Conservation (phyloP, 805 yeast species). For the Metschnikowia arizonensis region DNA sequence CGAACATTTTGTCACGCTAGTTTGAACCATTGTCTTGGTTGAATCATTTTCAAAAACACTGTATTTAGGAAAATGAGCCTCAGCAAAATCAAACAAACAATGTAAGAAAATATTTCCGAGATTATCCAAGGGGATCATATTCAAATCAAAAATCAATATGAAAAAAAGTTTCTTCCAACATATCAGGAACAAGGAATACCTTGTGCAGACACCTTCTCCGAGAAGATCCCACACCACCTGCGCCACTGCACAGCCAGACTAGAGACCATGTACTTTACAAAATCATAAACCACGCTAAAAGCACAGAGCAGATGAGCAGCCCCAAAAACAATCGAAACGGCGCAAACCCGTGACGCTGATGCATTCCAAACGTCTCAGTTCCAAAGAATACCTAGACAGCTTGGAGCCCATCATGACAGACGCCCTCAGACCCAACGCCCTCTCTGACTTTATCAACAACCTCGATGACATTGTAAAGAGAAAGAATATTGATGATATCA, state of each 20-base stretch:
- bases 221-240: not conserved
- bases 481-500: constrained; percentile 57
- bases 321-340: not conserved
- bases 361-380: constrained; percentile 46
- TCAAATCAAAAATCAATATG: too few species aligned
- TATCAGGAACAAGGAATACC: not conserved
- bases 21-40: too few species aligned
- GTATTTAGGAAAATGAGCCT: too few species aligned
- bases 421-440: constrained; percentile 51
- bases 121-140: too few species aligned
- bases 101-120: too few species aligned
- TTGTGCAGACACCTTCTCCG: not conserved
- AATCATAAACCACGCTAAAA: not conserved
- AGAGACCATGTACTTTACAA: not conserved
- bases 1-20: too few species aligned
- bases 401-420: constrained; percentile 70
- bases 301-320: constrained; percentile 1
- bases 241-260: constrained; percentile 1
- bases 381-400: constrained; percentile 74
- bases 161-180: too few species aligned
- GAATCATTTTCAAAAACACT: too few species aligned
- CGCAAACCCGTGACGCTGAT: constrained; percentile 34
- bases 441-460: constrained; percentile 52
- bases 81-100: too few species aligned
- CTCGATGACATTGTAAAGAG: constrained; percentile 54